Evolutionary conservation across 768 basidiomycete species (phyloP).

Genomic region (Suillus subalutaceus): DNA sequence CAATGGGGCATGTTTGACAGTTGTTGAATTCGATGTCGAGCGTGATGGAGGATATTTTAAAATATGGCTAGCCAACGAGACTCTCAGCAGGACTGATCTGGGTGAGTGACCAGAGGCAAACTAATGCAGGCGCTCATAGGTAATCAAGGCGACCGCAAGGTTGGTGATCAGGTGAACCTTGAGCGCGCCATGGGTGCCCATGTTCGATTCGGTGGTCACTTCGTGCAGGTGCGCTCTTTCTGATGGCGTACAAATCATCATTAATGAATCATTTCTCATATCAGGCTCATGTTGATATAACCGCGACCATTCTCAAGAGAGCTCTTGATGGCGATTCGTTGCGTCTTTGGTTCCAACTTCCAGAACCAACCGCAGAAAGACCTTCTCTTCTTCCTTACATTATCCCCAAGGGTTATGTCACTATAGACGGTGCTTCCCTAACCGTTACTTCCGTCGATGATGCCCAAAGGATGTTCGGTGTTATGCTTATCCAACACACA

Average conservation of each 20-base stretch:
- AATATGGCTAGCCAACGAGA: slow-evolving; percentile 96
- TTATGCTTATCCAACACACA: slow-evolving; percentile 97
- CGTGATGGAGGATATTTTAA: slow-evolving; percentile 80
- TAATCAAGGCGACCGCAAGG: slow-evolving; percentile 62
- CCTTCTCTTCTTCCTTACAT: slow-evolving; percentile 79
- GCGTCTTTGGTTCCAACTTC: slow-evolving; percentile 78
- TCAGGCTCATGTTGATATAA: slow-evolving; percentile 93
- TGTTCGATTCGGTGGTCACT: slow-evolving; percentile 93
- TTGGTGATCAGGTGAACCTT: slow-evolving; percentile 84
- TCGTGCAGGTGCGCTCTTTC: slow-evolving; percentile 76
- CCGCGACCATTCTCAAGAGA: slow-evolving; percentile 71
- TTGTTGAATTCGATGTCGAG: slow-evolving; percentile 74
- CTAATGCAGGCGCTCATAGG: slow-evolving; percentile 2
- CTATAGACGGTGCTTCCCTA: slow-evolving; percentile 92
- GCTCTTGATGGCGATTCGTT: slow-evolving; percentile 85
- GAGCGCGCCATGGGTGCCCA: slow-evolving; percentile 95
- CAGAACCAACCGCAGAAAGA: slow-evolving; percentile 55
- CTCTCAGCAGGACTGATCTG: slow-evolving; percentile 85
- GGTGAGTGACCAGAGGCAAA: slow-evolving; percentile 49
- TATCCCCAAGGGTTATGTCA: slow-evolving; percentile 92
- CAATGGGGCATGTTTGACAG: slow-evolving; percentile 88
- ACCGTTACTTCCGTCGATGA: slow-evolving; percentile 85
- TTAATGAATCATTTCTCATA: slow-evolving; percentile 1
- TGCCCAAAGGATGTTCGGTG: slow-evolving; percentile 62
- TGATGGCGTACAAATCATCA: neutral